Conservation (phyloP, 140 eudicot species). For the Stevia rebaudiana region DNA sequence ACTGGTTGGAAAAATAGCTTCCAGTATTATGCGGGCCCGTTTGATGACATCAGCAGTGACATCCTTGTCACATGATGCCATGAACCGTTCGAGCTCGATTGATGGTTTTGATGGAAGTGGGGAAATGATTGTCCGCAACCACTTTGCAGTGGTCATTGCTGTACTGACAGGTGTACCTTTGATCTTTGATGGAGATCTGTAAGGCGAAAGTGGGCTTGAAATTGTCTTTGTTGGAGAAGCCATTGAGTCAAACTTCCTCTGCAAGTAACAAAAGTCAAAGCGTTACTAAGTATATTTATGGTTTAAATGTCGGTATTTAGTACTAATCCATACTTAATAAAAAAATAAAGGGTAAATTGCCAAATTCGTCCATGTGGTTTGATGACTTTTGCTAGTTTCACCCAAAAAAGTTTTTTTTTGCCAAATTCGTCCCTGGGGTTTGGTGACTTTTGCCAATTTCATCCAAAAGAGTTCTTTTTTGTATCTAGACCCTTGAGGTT, state of each 20-base stretch:
- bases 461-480: too few species aligned
- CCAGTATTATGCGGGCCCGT: conserved; percentile 82
- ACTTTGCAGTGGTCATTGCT: conserved; percentile 93
- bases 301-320: background rate
- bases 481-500: too few species aligned
- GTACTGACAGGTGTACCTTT: conserved; percentile 85
- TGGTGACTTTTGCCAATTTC: too few species aligned
- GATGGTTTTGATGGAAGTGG: conserved; percentile 86
- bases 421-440: too few species aligned
- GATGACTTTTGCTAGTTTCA: too few species aligned
- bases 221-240: conserved; percentile 86
- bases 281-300: background rate
- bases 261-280: conserved; percentile 4
- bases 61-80: conserved; percentile 71
- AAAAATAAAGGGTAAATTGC: too few species aligned
- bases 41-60: conserved; percentile 56
- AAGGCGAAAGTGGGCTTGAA: conserved; percentile 75
- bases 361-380: too few species aligned
- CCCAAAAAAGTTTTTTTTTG: too few species aligned
- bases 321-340: too few species aligned
- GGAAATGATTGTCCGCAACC: conserved; percentile 76
- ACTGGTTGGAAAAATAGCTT: conserved; percentile 87
- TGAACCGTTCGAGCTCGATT: conserved; percentile 49
- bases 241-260: conserved; percentile 68
- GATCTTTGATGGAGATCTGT: conserved; percentile 66